Percentiles rank a stretch among this genome's conserved stretches.
Conservation (phyloP, 2,329 filamentous ascomycete genomes). For the Paraphoma sp. region DNA sequence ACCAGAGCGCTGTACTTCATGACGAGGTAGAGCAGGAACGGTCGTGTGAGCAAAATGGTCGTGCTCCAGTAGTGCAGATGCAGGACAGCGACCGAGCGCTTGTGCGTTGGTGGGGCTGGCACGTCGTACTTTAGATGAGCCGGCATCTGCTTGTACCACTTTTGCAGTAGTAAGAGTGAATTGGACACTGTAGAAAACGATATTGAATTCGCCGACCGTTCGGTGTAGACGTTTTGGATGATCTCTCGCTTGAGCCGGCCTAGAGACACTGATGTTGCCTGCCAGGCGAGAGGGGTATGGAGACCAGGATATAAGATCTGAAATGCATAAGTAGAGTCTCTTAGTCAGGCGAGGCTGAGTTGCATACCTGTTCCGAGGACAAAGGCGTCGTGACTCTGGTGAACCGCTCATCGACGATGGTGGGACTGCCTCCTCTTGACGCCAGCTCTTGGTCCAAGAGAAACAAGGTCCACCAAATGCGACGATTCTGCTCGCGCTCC, state of each 20-base stretch:
- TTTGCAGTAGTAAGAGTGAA: slow-evolving; percentile 38
- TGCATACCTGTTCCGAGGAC: slow-evolving; percentile 42
- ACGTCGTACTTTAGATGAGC: slow-evolving; percentile 39
- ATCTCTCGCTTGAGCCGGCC: slow-evolving; percentile 43
- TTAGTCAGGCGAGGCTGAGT: background rate
- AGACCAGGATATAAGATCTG: slow-evolving; percentile 43
- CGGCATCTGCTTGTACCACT: slow-evolving; percentile 43
- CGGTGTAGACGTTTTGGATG: slow-evolving; percentile 43
- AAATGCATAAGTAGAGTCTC: slow-evolving; percentile 5
- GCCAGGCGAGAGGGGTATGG: slow-evolving; percentile 43
- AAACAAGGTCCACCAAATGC: slow-evolving; percentile 49
- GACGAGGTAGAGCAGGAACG: slow-evolving; percentile 44
- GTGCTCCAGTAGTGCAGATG: slow-evolving; percentile 47
- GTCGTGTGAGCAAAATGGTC: slow-evolving; percentile 42
- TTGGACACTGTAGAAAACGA: slow-evolving; percentile 44
- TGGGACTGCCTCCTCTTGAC: slow-evolving; percentile 44
- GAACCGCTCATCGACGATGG: slow-evolving; percentile 41
- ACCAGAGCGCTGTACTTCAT: slow-evolving; percentile 33
- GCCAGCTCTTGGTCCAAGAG: slow-evolving; percentile 45
- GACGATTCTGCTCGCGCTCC: slow-evolving; percentile 43
- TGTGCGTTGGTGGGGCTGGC: slow-evolving; percentile 41
- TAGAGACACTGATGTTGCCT: slow-evolving; percentile 37
- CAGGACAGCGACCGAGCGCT: slow-evolving; percentile 41
- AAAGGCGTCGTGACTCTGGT: slow-evolving; percentile 39
- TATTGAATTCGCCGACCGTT: slow-evolving; percentile 36